Evolutionary conservation across 1,284 basidiomycete genomes (phyloP).

Genomic region (Inonotus hispidus): DNA sequence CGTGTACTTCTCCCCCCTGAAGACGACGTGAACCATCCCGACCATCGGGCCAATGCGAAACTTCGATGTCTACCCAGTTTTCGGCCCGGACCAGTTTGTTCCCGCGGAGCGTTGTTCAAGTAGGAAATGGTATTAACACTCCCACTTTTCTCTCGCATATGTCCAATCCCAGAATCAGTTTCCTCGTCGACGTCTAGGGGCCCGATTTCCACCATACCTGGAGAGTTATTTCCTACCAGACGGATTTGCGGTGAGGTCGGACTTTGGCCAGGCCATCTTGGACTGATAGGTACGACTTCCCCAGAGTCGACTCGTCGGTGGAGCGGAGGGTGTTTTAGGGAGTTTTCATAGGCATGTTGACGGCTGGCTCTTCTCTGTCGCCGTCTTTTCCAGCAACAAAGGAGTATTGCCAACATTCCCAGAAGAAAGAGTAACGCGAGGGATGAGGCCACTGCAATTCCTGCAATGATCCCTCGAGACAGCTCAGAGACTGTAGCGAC

Average conservation of each 20-base stretch:
- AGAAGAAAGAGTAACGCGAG: constrained; percentile 44
- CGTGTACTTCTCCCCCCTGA: constrained; percentile 2
- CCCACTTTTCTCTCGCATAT: constrained; percentile 12
- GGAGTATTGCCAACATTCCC: constrained; percentile 35
- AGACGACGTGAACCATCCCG: constrained; percentile 13
- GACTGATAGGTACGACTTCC: constrained; percentile 2
- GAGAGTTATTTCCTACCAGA: background rate
- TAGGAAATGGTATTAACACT: constrained; percentile 7
- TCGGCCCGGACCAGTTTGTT: background rate
- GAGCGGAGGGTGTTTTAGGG: background rate
- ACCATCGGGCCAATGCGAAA: constrained; percentile 9
- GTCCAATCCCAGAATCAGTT: constrained; percentile 14
- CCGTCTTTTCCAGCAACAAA: constrained; percentile 38
- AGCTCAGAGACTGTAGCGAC: constrained; percentile 16
- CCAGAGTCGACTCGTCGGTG: constrained; percentile 5
- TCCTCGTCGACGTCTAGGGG: constrained; percentile 9
- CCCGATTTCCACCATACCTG: background rate
- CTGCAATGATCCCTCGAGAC: constrained; percentile 55
- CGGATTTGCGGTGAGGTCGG: background rate
- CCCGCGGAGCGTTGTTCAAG: constrained; percentile 7
- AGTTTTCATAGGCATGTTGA: constrained; percentile 18
- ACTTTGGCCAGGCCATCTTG: background rate
- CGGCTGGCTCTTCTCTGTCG: constrained; percentile 15
- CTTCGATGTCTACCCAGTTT: constrained; percentile 5
- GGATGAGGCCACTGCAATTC: constrained; percentile 49